Conservation (phyloP, 441 rosid genomes). For the Corymbia citriodora region DNA sequence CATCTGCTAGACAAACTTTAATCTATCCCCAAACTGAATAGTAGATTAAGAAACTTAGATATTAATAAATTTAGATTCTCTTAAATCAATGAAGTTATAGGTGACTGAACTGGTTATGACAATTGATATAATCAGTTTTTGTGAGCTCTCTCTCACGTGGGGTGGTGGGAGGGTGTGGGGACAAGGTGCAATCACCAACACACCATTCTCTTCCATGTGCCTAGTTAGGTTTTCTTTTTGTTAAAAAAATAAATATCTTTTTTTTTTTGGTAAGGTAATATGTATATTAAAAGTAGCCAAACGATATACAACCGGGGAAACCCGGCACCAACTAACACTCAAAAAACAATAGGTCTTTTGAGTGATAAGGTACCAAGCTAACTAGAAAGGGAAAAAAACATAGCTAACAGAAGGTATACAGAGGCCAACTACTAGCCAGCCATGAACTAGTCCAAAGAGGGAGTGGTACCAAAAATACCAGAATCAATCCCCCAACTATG, state of each 20-base stretch:
- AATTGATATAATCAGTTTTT: background rate
- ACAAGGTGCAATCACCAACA: background rate
- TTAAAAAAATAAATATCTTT: background rate
- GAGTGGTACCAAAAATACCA: no score
- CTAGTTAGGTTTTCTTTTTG: background rate
- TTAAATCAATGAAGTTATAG: background rate
- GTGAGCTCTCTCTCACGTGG: background rate
- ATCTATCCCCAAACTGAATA: background rate
- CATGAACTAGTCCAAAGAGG: no score
- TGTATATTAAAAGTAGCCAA: no score
- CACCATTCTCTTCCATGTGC: background rate
- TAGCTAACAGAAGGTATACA: no score
- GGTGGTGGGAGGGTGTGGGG: background rate
- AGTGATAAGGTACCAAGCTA: no score
- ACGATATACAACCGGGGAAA: no score
- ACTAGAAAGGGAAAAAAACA: no score
- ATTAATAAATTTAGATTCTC: background rate
- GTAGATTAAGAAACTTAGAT: background rate
- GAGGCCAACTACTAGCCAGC: no score
- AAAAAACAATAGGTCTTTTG: no score
- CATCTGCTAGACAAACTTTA: background rate
- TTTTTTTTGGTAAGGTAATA: no score
- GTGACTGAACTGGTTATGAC: background rate
- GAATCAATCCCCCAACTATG: no score
- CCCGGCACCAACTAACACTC: no score